phyloP scores from a whole-genome alignment of 495 filamentous ascomycete genomes.

The Neurospora sp. region DNA sequence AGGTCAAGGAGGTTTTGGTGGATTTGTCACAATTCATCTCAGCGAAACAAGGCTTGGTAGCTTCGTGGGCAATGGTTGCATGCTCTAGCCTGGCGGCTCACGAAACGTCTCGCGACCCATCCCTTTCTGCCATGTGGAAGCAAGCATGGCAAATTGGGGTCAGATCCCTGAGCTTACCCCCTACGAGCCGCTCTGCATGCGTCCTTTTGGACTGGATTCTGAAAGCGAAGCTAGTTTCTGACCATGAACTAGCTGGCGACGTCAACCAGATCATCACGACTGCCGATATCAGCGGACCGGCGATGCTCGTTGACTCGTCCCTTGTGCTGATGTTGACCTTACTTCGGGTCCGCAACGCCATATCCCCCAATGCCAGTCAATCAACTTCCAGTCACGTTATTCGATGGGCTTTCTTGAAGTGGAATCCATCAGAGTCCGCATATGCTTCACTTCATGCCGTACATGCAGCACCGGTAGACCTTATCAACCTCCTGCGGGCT shows the following conservation, averaged over 20 bases:
- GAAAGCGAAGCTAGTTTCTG: constrained; percentile 49
- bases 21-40: constrained; percentile 26
- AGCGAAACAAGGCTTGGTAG: constrained; percentile 26
- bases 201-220: constrained; percentile 62
- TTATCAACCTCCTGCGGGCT: constrained; percentile 35
- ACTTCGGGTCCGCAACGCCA: constrained; percentile 45
- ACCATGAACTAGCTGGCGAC: constrained; percentile 50
- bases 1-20: constrained; percentile 27
- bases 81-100: constrained; percentile 29
- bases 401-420: constrained; percentile 69
- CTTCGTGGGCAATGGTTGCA: constrained; percentile 49
- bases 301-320: constrained; percentile 66
- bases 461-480: constrained; percentile 31
- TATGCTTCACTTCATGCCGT: constrained; percentile 30
- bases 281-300: constrained; percentile 72
- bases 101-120: constrained; percentile 11
- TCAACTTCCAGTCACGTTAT: constrained; percentile 59
- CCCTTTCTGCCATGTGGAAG: constrained; percentile 44
- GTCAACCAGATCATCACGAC: constrained; percentile 60
- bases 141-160: constrained; percentile 65
- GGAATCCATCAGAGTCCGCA: constrained; percentile 47
- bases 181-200: constrained; percentile 71
- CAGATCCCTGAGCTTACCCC: constrained; percentile 57
- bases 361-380: constrained; percentile 54
- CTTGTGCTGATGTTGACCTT: constrained; percentile 62